Percentiles rank a stretch among this genome's conserved stretches.
These are phyloP conservation scores for Capsicum chinense DNA, from an alignment of 257 asterid species.

Conservation along the genomic window DNA sequence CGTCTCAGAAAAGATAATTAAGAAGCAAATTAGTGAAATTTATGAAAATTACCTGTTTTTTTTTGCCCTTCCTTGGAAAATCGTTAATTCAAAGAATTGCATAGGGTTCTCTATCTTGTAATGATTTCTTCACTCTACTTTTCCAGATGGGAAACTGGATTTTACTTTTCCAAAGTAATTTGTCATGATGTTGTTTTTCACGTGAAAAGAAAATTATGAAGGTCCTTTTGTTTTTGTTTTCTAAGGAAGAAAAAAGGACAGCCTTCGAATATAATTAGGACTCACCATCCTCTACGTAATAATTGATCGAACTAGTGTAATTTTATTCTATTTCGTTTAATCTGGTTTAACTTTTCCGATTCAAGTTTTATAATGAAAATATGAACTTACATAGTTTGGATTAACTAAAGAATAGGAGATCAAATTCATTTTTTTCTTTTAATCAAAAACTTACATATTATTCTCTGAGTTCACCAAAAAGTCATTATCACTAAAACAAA, in stretches of 20 bases:
- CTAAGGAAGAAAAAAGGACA: background rate
- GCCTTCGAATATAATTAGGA: background rate
- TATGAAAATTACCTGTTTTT: too few species aligned
- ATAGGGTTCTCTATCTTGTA: background rate
- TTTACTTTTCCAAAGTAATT: constrained; percentile 14
- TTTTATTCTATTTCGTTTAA: background rate
- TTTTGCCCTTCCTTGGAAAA: too few species aligned
- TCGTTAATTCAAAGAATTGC: background rate
- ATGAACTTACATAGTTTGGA: too few species aligned
- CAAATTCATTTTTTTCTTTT: too few species aligned
- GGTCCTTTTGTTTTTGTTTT: background rate
- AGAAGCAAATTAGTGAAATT: too few species aligned
- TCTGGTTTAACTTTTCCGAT: too few species aligned
- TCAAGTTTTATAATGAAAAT: too few species aligned
- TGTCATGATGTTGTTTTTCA: background rate
- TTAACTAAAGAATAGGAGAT: too few species aligned
- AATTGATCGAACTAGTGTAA: background rate
- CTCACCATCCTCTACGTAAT: background rate
- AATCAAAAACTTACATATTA: too few species aligned
- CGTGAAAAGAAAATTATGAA: background rate
- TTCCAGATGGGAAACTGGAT: background rate
- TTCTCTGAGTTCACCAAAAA: too few species aligned
- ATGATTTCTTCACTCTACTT: constrained; percentile 16
- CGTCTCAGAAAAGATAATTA: too few species aligned
- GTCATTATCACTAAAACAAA: background rate